phyloP scores from a whole-genome alignment of 257 asterid genomes.

The Solanum sparsipilum region DNA sequence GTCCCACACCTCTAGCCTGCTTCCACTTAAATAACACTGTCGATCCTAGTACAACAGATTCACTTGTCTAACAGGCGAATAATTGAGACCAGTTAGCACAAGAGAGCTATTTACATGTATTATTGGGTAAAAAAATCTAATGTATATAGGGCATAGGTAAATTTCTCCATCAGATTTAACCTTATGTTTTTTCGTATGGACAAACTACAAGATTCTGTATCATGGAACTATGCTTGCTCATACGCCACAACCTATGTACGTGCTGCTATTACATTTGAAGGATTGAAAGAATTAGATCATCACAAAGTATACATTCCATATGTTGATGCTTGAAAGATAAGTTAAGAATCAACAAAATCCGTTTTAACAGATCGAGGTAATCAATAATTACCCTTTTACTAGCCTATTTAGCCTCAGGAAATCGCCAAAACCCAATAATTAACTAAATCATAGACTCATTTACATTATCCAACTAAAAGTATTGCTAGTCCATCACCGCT shows the following conservation, averaged over 20 bases:
- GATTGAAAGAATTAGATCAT: neutral
- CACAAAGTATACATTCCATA: neutral
- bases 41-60: neutral
- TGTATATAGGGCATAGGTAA: neutral
- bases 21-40: neutral
- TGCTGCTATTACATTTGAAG: neutral
- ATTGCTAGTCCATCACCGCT: neutral
- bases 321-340: neutral
- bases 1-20: neutral
- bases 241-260: neutral
- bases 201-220: neutral
- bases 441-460: neutral
- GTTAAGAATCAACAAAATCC: neutral
- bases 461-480: neutral
- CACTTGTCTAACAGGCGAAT: neutral
- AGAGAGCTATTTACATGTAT: neutral
- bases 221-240: neutral
- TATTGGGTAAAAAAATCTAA: neutral
- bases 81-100: neutral
- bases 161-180: neutral
- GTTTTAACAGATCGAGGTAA: neutral
- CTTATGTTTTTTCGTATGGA: neutral
- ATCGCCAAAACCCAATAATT: neutral
- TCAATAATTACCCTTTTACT: neutral
- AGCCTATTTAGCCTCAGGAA: neutral